Evolutionary conservation across 1,284 basidiomycete species (phyloP).

Genomic region (Leccinum pallidistipes): DNA sequence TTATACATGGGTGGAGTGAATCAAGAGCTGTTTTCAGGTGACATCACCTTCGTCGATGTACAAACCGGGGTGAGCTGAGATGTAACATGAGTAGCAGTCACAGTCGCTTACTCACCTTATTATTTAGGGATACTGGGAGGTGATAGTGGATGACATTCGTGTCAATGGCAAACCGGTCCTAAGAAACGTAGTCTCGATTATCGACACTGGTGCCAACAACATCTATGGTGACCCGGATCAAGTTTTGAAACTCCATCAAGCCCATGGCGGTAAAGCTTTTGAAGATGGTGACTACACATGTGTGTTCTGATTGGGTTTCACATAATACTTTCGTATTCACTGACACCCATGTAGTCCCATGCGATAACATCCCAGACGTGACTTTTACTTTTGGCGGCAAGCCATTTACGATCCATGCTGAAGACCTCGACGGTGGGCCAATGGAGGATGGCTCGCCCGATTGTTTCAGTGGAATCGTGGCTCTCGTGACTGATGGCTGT

Average conservation of each 20-base stretch:
- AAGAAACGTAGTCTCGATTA: not conserved
- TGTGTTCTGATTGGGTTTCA: not conserved
- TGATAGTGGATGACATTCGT: not conserved
- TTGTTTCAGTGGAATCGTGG: not conserved
- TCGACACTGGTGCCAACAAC: not conserved
- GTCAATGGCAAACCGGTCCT: not conserved
- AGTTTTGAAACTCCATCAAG: not conserved
- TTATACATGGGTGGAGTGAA: not conserved
- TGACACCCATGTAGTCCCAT: not conserved
- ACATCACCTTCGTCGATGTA: not conserved
- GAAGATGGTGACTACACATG: not conserved
- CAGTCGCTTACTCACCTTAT: not conserved
- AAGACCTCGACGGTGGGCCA: not conserved
- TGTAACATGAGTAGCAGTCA: not conserved
- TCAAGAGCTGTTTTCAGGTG: not conserved
- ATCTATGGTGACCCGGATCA: not conserved
- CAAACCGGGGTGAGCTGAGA: not conserved
- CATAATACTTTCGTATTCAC: not conserved
- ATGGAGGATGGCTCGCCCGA: not conserved
- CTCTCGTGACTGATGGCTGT: not conserved
- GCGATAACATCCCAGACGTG: not conserved
- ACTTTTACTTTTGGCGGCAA: not conserved
- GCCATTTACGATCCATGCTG: not conserved
- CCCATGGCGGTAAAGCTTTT: not conserved
- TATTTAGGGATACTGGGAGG: not conserved